These are phyloP conservation scores for Agrostemma githago DNA, from an alignment of 148 eudicot species.

Conservation along the genomic window DNA sequence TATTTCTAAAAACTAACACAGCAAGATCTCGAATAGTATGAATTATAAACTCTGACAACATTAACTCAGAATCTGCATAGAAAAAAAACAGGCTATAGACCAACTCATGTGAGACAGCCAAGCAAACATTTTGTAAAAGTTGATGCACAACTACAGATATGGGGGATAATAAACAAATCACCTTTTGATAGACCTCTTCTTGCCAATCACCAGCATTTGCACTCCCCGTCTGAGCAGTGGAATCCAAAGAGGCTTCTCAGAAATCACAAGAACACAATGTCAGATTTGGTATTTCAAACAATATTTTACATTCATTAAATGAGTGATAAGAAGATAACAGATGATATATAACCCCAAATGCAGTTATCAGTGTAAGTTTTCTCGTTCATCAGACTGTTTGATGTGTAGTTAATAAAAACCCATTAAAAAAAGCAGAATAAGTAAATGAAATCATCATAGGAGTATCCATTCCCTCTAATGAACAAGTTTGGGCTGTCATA, in stretches of 20 bases:
- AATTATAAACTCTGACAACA: conserved; percentile 4
- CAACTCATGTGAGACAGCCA: not conserved
- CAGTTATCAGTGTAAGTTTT: not conserved
- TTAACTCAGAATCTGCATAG: not conserved
- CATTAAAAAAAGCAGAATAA: not conserved
- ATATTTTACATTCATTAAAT: not conserved
- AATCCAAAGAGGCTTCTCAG: conserved; percentile 68
- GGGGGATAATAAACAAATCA: conserved; percentile 18
- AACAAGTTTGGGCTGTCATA: not conserved
- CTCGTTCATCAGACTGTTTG: not conserved
- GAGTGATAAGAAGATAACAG: not conserved
- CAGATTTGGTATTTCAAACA: conserved; percentile 3
- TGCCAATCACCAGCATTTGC: conserved; percentile 67
- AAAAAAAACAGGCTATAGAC: not conserved
- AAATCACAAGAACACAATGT: conserved; percentile 10
- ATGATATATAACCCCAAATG: not conserved
- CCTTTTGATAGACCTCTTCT: conserved; percentile 95
- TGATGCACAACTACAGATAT: not conserved
- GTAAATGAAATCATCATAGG: not conserved
- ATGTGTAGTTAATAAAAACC: not conserved
- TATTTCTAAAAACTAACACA: not conserved
- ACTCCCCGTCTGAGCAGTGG: conserved; percentile 72
- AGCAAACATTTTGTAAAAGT: not conserved
- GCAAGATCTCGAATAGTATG: not conserved
- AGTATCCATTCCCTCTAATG: not conserved